phyloP scores from a whole-genome alignment of 306 rosid genomes.

The Crotalaria pallida region DNA sequence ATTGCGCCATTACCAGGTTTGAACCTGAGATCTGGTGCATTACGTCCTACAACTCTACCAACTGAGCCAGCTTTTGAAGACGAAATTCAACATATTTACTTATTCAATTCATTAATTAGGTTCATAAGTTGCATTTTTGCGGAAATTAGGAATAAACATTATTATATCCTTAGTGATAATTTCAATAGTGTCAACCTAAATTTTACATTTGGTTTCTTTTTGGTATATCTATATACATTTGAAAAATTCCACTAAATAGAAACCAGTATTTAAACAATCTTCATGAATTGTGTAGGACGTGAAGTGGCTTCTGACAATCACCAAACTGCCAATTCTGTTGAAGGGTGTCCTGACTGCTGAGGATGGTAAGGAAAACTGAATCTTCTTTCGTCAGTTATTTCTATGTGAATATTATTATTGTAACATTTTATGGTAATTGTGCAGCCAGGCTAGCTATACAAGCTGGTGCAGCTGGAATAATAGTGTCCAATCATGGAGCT shows the following conservation, averaged over 20 bases:
- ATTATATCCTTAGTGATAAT: background rate
- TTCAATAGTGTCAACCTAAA: background rate
- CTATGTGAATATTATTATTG: background rate
- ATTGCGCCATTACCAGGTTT: too few species aligned
- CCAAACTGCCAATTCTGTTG: slow-evolving; percentile 77
- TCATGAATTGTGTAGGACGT: slow-evolving; percentile 57
- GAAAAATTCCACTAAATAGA: background rate
- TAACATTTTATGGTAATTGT: background rate
- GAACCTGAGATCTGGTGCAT: too few species aligned
- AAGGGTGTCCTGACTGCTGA: slow-evolving; percentile 96
- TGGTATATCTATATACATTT: background rate
- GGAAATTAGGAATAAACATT: background rate
- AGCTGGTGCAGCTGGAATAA: slow-evolving; percentile 86
- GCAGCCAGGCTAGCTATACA: slow-evolving; percentile 86
- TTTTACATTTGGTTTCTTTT: background rate
- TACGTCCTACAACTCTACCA: too few species aligned
- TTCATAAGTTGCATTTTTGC: background rate
- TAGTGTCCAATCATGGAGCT: slow-evolving; percentile 96
- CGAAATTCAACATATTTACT: background rate
- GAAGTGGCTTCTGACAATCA: slow-evolving; percentile 97
- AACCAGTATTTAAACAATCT: background rate
- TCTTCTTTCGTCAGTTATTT: background rate
- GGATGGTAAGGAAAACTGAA: slow-evolving; percentile 53
- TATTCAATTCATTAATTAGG: background rate
- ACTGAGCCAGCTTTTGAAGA: too few species aligned